These are phyloP conservation scores for Glycine latifolia DNA, from an alignment of 306 rosid species.

Conservation along the genomic window DNA sequence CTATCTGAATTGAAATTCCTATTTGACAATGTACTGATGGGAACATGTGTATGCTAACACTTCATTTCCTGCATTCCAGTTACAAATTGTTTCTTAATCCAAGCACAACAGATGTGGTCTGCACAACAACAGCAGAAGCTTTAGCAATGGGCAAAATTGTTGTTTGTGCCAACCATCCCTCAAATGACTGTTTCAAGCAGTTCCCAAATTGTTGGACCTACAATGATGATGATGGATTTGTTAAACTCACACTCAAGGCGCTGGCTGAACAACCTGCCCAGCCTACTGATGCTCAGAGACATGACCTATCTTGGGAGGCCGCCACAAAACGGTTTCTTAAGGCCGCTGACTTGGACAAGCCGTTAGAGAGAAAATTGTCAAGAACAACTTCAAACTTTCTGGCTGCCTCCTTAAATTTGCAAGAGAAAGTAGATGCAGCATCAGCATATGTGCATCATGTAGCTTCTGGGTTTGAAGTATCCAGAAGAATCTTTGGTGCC, in stretches of 20 bases:
- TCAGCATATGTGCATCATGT: slow-evolving; percentile 75
- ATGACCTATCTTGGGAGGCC: slow-evolving; percentile 85
- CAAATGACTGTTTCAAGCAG: slow-evolving; percentile 96
- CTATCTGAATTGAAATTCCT: slow-evolving; percentile 15
- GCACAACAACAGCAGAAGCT: slow-evolving; percentile 98
- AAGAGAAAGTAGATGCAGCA: slow-evolving; percentile 61
- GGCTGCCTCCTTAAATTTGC: slow-evolving; percentile 61
- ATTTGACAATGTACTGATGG: slow-evolving; percentile 28
- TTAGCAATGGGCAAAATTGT: slow-evolving; percentile 94
- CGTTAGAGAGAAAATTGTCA: slow-evolving; percentile 41
- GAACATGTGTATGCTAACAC: slow-evolving; percentile 33
- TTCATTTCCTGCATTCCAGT: slow-evolving; percentile 56
- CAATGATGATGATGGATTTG: slow-evolving; percentile 62
- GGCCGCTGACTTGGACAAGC: slow-evolving; percentile 63
- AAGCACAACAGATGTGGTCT: slow-evolving; percentile 95
- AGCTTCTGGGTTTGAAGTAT: slow-evolving; percentile 77
- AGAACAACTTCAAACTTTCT: slow-evolving; percentile 53
- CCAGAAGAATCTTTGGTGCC: slow-evolving; percentile 87
- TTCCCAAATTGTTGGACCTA: slow-evolving; percentile 83
- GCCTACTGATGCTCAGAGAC: slow-evolving; percentile 69
- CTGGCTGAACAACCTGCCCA: slow-evolving; percentile 70
- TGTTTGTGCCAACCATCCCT: slow-evolving; percentile 84
- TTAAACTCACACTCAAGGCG: slow-evolving; percentile 64
- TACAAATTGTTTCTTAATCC: slow-evolving; percentile 94
- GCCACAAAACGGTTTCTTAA: slow-evolving; percentile 85